These are phyloP conservation scores for Solanum arcanum DNA, from an alignment of 257 asterid species.

Conservation along the genomic window DNA sequence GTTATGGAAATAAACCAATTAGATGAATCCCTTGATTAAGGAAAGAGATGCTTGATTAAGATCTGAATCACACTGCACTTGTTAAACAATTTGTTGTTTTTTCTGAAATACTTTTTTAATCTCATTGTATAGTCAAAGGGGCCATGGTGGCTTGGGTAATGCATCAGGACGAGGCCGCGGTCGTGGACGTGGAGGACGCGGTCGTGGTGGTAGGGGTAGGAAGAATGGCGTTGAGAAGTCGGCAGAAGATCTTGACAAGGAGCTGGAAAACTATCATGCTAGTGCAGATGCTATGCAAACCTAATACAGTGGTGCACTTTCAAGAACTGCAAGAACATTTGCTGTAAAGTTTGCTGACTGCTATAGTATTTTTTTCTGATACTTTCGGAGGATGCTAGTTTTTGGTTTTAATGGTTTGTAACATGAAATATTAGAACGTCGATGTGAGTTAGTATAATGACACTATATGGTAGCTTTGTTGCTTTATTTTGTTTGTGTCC, in stretches of 20 bases:
- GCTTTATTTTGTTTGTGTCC: not conserved
- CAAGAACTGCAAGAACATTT: not conserved
- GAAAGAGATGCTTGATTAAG: not conserved
- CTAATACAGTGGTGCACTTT: not conserved
- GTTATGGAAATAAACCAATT: not conserved
- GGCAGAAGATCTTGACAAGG: constrained; percentile 70
- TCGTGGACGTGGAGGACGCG: constrained; percentile 22
- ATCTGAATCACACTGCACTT: not conserved
- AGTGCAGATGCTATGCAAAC: constrained; percentile 20
- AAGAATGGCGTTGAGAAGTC: constrained; percentile 40
- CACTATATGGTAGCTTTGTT: not conserved
- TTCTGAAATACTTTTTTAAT: not conserved
- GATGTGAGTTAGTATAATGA: not conserved
- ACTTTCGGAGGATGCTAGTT: not conserved
- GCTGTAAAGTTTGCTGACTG: not conserved
- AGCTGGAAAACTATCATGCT: constrained; percentile 53
- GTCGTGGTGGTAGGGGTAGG: constrained; percentile 37
- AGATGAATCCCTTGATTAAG: not conserved
- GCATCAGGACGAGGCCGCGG: constrained; percentile 15
- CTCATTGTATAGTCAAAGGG: constrained; percentile 19
- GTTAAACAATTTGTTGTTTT: not conserved
- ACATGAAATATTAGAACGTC: not conserved
- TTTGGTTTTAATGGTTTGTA: not conserved
- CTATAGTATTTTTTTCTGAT: not conserved
- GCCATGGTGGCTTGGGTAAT: constrained; percentile 21